Evolutionary conservation across 2,329 filamentous ascomycete genomes (phyloP), one percentile per base, ranked within the genome.

Genomic region (Cladosporium phlei): DNA sequence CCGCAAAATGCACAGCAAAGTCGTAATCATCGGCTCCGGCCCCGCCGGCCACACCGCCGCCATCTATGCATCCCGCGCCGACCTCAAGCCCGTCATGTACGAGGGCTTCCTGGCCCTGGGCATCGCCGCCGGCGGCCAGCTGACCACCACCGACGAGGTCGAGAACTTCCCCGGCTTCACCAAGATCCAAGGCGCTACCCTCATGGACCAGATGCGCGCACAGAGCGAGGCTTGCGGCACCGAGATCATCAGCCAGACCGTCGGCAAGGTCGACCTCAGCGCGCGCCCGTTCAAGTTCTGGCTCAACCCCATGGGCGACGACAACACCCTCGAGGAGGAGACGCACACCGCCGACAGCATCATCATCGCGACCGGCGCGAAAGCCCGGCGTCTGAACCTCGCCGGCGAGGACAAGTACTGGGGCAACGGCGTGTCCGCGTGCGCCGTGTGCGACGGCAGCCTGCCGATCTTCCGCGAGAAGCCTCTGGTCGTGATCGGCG

Each of bases 101-200:
- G 93, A 98, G 74, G 93, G 93, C 59, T 95, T 98, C 79, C 83
- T 98, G 68, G 93, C 93, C 60, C 93, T 96, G 65, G 93, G 91
- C 63, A 95, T 94, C 61, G 93, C 93, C 5, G 88, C 93, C 34
- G 93, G 93, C 58, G 93, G 93, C 48, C 93, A 98, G 77, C 78
- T 98, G 58, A 98, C 94, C 46, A 98, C 94, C 20, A 98, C 93
- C 46, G 97, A 95, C 62, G 94, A 98, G 58, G 83, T 98, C 50
- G 93, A 98, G 76, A 98, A 98, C 79, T 98, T 85, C 71, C 93
- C 93, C 20, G 93, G 93, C 38, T 98, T 97, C 74, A 86, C 87
- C 62, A 80, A 87, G 60, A 89, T 98, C 66, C 86, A 88, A 70
- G 93, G 93, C 56, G 71, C 79, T 47, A 85, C 88, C 63, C 75